phyloP scores from a whole-genome alignment of 225 moss, liverwort and hornwort species.

The Sphagnum tenellum region DNA sequence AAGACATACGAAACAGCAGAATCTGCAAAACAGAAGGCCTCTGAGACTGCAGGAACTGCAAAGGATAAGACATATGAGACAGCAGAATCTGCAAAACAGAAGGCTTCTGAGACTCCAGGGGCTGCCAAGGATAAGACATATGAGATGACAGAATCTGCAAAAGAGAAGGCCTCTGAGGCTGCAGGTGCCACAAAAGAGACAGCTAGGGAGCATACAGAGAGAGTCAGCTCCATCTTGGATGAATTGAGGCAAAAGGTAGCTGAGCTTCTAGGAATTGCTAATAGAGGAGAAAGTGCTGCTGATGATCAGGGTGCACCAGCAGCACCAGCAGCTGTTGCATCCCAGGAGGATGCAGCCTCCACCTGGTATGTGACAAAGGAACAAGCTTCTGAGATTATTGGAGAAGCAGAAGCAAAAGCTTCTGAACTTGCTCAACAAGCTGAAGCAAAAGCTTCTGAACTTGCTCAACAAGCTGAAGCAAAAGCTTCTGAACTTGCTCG shows the following conservation, averaged over 20 bases:
- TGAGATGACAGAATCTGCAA: too few species aligned
- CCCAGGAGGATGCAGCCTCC: background rate
- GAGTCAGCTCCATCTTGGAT: conserved; percentile 7
- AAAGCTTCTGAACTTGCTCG: conserved; percentile 8
- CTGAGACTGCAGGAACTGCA: conserved; percentile 6
- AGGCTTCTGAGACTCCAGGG: background rate
- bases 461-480: conserved; percentile 3
- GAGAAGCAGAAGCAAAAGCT: background rate
- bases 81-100: conserved; percentile 12
- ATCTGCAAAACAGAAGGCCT: conserved; percentile 5
- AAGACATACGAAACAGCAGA: conserved; percentile 8
- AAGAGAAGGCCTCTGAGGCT: too few species aligned
- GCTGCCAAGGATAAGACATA: background rate
- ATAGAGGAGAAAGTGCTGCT: background rate
- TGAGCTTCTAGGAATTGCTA: background rate
- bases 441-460: conserved; percentile 7
- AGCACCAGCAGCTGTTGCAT: background rate
- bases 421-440: conserved; percentile 12
- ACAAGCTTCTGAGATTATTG: conserved; percentile 20
- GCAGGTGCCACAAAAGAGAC: too few species aligned
- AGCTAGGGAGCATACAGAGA: background rate
- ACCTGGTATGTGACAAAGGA: conserved; percentile 13
- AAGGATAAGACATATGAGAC: conserved; percentile 28
- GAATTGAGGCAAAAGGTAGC: conserved; percentile 3
- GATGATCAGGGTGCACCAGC: conserved; percentile 1